Percentiles rank a stretch among this genome's conserved stretches.
Conservation (phyloP, 2,329 filamentous ascomycete genomes). For the Trichoderma harzianum region DNA sequence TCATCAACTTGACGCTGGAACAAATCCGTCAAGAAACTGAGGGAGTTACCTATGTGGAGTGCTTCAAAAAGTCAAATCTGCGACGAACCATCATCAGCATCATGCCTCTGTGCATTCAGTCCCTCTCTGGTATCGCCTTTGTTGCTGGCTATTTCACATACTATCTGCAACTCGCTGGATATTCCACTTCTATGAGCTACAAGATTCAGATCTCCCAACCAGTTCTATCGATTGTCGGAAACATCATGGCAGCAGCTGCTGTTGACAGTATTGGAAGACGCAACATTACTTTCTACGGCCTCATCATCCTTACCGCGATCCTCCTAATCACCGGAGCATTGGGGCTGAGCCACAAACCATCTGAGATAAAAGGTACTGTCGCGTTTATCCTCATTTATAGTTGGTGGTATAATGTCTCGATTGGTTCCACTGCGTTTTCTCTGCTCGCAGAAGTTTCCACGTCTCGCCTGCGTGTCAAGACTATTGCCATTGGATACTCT, state of each 20-base stretch:
- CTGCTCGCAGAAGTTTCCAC: not conserved
- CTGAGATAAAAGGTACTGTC: not conserved
- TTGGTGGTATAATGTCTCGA: not conserved
- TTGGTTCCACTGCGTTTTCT: not conserved
- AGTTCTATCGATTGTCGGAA: not conserved
- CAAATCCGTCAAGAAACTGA: not conserved
- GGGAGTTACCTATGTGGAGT: not conserved
- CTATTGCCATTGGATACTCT: not conserved
- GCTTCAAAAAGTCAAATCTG: not conserved
- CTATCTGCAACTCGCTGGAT: not conserved
- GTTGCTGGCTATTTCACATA: not conserved
- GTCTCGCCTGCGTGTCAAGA: not conserved
- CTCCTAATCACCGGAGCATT: not conserved
- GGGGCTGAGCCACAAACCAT: not conserved
- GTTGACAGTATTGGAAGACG: not conserved
- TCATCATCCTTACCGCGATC: not conserved
- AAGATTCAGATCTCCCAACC: not conserved
- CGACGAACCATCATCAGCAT: not conserved
- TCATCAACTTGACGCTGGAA: not conserved
- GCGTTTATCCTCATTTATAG: not conserved
- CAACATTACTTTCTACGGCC: not conserved
- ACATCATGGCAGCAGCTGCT: not conserved
- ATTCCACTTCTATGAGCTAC: not conserved
- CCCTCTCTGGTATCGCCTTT: not conserved
- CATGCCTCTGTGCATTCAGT: not conserved